Base-by-base conservation (phyloP, 768 basidiomycete species). In the Hygrophoropsis aurantiaca region DNA sequence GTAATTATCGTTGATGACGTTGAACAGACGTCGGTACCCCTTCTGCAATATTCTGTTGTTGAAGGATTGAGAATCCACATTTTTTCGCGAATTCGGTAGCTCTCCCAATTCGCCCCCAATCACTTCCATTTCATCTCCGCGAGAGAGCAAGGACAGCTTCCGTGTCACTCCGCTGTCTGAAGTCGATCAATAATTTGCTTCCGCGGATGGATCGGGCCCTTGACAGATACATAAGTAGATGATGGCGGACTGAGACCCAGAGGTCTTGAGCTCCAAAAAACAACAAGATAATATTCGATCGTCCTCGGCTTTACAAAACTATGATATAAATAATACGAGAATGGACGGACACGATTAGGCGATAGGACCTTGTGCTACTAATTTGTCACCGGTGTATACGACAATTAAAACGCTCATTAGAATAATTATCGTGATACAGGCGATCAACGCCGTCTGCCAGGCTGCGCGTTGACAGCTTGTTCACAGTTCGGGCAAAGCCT, bases 401-500 rank as follows among this genome's bases (percentile, higher is more conserved):
- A 47, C 37, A 21, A 50, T 52, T 38, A 40, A 37, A 37, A 20
- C 27, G 43, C 51, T 25, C 19, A 36, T 26, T 54, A 39, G 18
- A 40, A 30, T 39, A 40, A 42, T 41, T 21, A 32, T 41, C 39
- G 9, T 13, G n/a, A 41, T 41, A 19, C 18, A 30, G n/a, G 27
- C 42, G 38, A 23, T 61, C 46, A 67, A 50, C 58, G 49, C 26
- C 57, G 54, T 44, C 27, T 24, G 45, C 27, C 45, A 18, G 18
- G 9, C 13, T 46, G 33, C 45, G 18, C 20, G 55, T 38, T 61
- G 4, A 47, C 59, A 5, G 60, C 54, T 30, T 58, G 59, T 19
- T 61, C 62, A 53, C 75, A 77, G 30, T 54, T 53, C n/a, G 75
- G 73, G 49, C 76, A 78, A 46, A 60, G 49, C 39, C 63, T 65